Conservation (phyloP, 2,329 filamentous ascomycete species). For the Teratosphaeria pseudoeucalypti region DNA sequence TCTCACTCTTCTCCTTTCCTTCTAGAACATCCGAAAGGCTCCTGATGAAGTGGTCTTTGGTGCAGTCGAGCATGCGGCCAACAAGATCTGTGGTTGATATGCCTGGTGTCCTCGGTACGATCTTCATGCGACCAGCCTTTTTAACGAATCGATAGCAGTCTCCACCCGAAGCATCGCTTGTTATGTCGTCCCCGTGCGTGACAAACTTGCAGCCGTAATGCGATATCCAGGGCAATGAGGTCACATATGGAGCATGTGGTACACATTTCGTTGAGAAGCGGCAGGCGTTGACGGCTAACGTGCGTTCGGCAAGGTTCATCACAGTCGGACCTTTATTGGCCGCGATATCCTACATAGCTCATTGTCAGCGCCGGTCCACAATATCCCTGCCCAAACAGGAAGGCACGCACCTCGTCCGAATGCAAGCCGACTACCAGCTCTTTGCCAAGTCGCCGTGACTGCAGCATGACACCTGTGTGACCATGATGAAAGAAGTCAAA, state of each 20-base stretch:
- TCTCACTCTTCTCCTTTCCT: conserved; percentile 46
- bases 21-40: conserved; percentile 53
- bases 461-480: conserved; percentile 92
- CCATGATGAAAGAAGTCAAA: conserved; percentile 99
- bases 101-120: conserved; percentile 89
- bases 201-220: conserved; percentile 95
- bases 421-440: conserved; percentile 90
- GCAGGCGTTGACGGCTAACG: conserved; percentile 86
- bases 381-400: neutral
- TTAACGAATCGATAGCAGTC: conserved; percentile 99
- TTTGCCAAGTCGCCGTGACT: conserved; percentile 80
- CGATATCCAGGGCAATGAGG: conserved; percentile 82
- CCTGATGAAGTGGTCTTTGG: conserved; percentile 16
- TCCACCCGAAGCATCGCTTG: conserved; percentile 81
- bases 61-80: conserved; percentile 86
- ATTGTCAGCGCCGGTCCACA: neutral
- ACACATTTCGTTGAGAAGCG: conserved; percentile 85
- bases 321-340: conserved; percentile 97
- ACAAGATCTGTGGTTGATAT: conserved; percentile 98
- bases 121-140: conserved; percentile 83
- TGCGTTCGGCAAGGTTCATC: conserved; percentile 86
- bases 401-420: conserved; percentile 57
- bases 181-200: conserved; percentile 95
- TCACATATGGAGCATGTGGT: conserved; percentile 85
- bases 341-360: conserved; percentile 53